Percentiles rank a stretch among this genome's conserved stretches.
These are phyloP conservation scores for Podaxis sp. DNA, from an alignment of 768 basidiomycete species.

Conservation along the genomic window DNA sequence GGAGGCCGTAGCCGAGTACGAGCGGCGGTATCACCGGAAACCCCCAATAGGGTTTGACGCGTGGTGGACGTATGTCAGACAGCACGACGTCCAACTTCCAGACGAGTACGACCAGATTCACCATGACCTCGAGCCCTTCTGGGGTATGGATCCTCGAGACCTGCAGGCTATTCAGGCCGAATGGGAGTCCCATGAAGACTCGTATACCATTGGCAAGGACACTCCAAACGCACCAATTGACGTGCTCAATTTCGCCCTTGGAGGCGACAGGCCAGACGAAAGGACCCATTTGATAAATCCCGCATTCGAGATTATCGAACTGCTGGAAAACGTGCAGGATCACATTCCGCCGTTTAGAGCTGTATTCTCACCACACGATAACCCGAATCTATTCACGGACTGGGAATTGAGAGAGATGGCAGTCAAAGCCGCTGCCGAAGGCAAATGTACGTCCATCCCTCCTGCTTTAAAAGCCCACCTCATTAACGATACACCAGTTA, in stretches of 20 bases:
- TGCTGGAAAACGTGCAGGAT: constrained; percentile 39
- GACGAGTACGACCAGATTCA: constrained; percentile 82
- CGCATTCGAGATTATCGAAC: constrained; percentile 32
- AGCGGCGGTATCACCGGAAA: constrained; percentile 62
- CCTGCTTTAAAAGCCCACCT: background rate
- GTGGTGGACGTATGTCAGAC: constrained; percentile 51
- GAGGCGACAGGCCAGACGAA: constrained; percentile 20
- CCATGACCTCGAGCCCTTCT: constrained; percentile 78
- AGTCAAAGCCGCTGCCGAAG: constrained; percentile 33
- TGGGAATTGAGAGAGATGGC: constrained; percentile 33
- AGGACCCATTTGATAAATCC: constrained; percentile 23
- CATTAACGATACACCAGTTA: constrained; percentile 19
- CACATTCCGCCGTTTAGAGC: constrained; percentile 47
- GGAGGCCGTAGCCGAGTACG: constrained; percentile 77
- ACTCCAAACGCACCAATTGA: constrained; percentile 21
- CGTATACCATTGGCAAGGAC: constrained; percentile 40
- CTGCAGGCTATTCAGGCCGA: constrained; percentile 32
- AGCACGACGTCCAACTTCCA: constrained; percentile 66
- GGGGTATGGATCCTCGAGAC: constrained; percentile 50
- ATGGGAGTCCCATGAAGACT: constrained; percentile 36
- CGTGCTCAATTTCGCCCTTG: constrained; percentile 29
- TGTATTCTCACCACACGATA: constrained; percentile 50
- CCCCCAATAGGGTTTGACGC: constrained; percentile 83
- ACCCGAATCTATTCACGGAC: constrained; percentile 38
- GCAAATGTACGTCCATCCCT: constrained; percentile 30